phyloP scores from a whole-genome alignment of 306 rosid species.

The Lagenaria siceraria region DNA sequence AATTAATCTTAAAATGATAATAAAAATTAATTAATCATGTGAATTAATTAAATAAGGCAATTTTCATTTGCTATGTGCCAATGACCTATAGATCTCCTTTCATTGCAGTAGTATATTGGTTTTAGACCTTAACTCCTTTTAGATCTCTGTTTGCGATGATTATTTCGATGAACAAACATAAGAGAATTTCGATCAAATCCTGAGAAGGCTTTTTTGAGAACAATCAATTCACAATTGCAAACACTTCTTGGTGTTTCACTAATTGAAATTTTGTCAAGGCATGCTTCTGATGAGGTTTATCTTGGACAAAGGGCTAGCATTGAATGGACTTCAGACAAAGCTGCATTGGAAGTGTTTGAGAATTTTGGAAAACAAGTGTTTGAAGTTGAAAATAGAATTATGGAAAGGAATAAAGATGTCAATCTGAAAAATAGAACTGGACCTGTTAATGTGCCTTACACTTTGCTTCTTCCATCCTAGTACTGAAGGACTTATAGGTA shows the following conservation, averaged over 20 bases:
- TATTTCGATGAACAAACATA: slow-evolving; percentile 25
- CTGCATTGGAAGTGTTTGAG: slow-evolving; percentile 36
- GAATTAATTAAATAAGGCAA: no score
- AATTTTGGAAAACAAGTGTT: slow-evolving; percentile 8
- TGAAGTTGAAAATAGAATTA: slow-evolving; percentile 36
- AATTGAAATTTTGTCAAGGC: slow-evolving; percentile 53
- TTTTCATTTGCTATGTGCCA: no score
- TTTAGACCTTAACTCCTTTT: no score
- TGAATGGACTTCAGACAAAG: slow-evolving; percentile 45
- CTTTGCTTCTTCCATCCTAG: slow-evolving; percentile 58
- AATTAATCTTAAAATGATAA: no score
- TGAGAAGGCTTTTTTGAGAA: slow-evolving; percentile 11
- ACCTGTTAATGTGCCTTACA: slow-evolving; percentile 55
- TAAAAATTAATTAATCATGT: no score
- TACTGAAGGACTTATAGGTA: slow-evolving; percentile 50
- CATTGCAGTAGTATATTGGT: no score
- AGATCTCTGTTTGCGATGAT: no score
- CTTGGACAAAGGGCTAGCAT: slow-evolving; percentile 16
- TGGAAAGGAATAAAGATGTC: slow-evolving; percentile 32
- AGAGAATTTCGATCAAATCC: slow-evolving; percentile 32
- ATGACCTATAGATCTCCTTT: no score
- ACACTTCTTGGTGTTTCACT: slow-evolving; percentile 27
- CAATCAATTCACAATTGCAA: slow-evolving; percentile 31
- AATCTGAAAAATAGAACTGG: slow-evolving; percentile 47
- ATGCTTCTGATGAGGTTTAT: background rate